Base-by-base conservation (phyloP, 225 moss, liverwort and hornwort species). In the Polytrichum formosum region DNA sequence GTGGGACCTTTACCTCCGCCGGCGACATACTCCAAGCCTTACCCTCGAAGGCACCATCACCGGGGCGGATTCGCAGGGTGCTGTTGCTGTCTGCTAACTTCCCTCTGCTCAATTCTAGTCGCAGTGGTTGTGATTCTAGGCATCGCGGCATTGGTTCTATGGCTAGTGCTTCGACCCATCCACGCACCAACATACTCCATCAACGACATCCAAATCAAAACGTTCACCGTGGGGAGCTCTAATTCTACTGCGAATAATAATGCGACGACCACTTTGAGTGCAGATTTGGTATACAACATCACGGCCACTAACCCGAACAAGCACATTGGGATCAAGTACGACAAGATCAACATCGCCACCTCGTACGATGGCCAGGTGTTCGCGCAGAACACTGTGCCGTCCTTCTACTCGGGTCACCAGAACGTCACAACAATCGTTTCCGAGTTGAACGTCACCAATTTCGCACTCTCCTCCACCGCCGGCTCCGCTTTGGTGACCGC, bases 301-400 rank as follows among this genome's bases (percentile, higher is more conserved):
- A 64, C 73, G 33, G 87, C 82, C 54, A 79, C 74, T 0, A 96
- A 96, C 55, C 79, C 85, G 0, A 93, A 95, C 25, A 63, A 67
- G 72, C 90, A 88, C 66, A 81, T 95, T 20, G 83, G 69, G 29
- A 79, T 93, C 26, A 77, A 84, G 73, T 91, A 91, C 73, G 91
- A 85, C 8, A 54, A 1, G 4, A 82, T 91, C 55, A 55, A 82
- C 55, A 9, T 93, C 7, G 37, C 82, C 2, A 81, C 90, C 25
- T 71, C 74, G 0, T 88, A 91, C 7, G 74, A 64, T 2, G 84
- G 81, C 5, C 33, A 77, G 1, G 70, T 71, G 1, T 84, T 95
- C 18, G 93, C 91, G 4, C 33, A 70, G 0, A 84, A 77, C 56
- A 19, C 46, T 0, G 58, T 93, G 6, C 59, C 77, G 6, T 30